Conservation (phyloP, 2,329 filamentous ascomycete genomes). For the Pyrenophora teres region DNA sequence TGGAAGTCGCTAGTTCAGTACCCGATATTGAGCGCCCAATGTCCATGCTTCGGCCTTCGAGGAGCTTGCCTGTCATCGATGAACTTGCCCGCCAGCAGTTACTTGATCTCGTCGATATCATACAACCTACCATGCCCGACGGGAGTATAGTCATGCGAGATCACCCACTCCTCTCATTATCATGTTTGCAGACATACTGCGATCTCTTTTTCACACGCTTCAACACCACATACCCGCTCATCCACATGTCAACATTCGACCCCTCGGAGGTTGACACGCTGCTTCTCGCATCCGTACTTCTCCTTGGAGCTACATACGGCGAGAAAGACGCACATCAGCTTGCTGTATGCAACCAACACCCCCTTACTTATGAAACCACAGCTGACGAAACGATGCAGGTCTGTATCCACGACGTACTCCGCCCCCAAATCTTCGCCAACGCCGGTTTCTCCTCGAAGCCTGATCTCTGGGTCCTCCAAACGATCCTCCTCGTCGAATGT, state of each 20-base stretch:
- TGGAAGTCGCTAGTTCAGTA: not conserved
- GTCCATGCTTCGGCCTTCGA: conserved; percentile 41
- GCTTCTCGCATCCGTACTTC: conserved; percentile 59
- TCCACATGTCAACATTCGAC: conserved; percentile 64
- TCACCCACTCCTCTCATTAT: conserved; percentile 57
- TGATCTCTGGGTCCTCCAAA: conserved; percentile 65
- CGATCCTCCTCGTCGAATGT: conserved; percentile 66
- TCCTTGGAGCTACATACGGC: conserved; percentile 66
- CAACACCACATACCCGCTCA: conserved; percentile 64
- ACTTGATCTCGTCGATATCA: conserved; percentile 57
- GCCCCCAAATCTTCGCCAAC: conserved; percentile 64
- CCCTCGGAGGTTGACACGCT: conserved; percentile 57
- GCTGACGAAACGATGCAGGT: conserved; percentile 40
- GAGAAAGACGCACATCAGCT: conserved; percentile 64
- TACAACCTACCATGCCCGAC: conserved; percentile 56
- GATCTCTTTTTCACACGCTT: conserved; percentile 66
- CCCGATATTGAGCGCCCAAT: conserved; percentile 41
- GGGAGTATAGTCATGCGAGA: conserved; percentile 54
- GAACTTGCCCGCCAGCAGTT: conserved; percentile 51
- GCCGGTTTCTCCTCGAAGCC: conserved; percentile 63
- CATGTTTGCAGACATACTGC: conserved; percentile 60
- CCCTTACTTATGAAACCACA: not conserved
- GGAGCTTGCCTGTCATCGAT: conserved; percentile 46
- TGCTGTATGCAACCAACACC: conserved; percentile 48
- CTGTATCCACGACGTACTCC: conserved; percentile 64